These are phyloP conservation scores for Talaromyces rugulosus DNA, from an alignment of 2,329 filamentous ascomycete species.

Conservation along the genomic window DNA sequence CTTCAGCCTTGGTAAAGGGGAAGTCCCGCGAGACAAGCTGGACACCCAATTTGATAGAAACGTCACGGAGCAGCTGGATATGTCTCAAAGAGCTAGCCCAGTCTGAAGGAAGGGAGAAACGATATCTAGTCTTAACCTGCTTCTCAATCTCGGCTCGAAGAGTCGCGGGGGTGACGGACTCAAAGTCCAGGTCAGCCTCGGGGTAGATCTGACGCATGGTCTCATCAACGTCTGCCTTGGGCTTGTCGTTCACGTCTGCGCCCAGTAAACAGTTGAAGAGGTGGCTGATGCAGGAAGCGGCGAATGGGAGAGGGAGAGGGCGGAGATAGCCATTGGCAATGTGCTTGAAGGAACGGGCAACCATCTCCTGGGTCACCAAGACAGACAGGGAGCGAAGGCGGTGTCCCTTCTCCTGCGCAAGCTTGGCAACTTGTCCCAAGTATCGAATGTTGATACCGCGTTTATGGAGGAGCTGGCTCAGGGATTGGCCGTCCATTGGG, in stretches of 20 bases:
- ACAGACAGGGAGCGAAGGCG: constrained; percentile 73
- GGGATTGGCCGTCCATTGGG: constrained; percentile 94
- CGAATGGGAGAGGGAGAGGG: constrained; percentile 72
- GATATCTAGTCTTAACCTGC: constrained; percentile 70
- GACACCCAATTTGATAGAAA: constrained; percentile 82
- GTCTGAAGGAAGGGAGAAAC: constrained; percentile 64
- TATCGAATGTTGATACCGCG: constrained; percentile 96
- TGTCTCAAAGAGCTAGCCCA: constrained; percentile 68
- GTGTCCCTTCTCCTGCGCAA: constrained; percentile 62
- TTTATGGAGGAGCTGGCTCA: constrained; percentile 87
- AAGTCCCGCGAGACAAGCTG: constrained; percentile 80
- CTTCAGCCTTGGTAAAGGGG: constrained; percentile 54
- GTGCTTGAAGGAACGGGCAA: constrained; percentile 95
- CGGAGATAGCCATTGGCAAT: constrained; percentile 74
- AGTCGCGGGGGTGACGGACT: constrained; percentile 68
- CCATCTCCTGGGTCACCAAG: constrained; percentile 85
- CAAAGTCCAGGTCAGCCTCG: constrained; percentile 77
- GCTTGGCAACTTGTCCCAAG: constrained; percentile 74
- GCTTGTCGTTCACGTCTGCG: constrained; percentile 68
- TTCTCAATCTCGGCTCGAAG: constrained; percentile 66
- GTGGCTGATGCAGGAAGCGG: constrained; percentile 76
- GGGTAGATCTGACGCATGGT: constrained; percentile 71
- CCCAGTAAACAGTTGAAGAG: constrained; percentile 92
- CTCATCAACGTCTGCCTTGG: constrained; percentile 71
- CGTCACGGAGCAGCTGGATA: constrained; percentile 81